Conservation (phyloP, 768 basidiomycete genomes). For the Epithele typhae region DNA sequence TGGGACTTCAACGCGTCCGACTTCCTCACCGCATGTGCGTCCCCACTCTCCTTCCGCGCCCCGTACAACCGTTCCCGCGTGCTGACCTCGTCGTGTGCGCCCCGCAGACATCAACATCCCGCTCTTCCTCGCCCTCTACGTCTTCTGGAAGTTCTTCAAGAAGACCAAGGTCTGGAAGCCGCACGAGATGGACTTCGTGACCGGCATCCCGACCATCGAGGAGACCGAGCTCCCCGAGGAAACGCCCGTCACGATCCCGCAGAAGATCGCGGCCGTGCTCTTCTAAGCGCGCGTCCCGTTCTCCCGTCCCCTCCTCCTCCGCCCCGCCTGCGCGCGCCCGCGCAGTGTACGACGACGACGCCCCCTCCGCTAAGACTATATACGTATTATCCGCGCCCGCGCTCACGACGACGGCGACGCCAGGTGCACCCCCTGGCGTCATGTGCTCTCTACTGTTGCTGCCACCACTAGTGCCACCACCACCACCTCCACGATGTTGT, state of each 20-base stretch:
- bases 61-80: not conserved
- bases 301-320: too few relatives aligned
- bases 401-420: too few relatives aligned
- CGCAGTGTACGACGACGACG: too few relatives aligned
- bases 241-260: slow-evolving; percentile 45
- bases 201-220: slow-evolving; percentile 64
- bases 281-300: slow-evolving; percentile 34
- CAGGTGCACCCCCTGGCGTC: too few relatives aligned
- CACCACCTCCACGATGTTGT: too few relatives aligned
- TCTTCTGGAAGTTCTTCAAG: slow-evolving; percentile 41
- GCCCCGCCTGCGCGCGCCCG: too few relatives aligned
- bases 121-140: slow-evolving; percentile 42
- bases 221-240: slow-evolving; percentile 58
- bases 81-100: slow-evolving; percentile 3
- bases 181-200: slow-evolving; percentile 67
- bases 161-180: slow-evolving; percentile 46
- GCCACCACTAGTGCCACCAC: too few relatives aligned
- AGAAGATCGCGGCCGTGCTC: slow-evolving; percentile 45
- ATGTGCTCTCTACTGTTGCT: too few relatives aligned
- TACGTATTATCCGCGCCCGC: too few relatives aligned
- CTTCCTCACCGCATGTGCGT: slow-evolving; percentile 46
- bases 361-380: too few relatives aligned
- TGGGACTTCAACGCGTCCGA: slow-evolving; percentile 52
- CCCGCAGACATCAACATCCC: slow-evolving; percentile 40
- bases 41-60: slow-evolving; percentile 3